phyloP scores from a whole-genome alignment of 2,329 filamentous ascomycete species.

The Microdochium paspali region DNA sequence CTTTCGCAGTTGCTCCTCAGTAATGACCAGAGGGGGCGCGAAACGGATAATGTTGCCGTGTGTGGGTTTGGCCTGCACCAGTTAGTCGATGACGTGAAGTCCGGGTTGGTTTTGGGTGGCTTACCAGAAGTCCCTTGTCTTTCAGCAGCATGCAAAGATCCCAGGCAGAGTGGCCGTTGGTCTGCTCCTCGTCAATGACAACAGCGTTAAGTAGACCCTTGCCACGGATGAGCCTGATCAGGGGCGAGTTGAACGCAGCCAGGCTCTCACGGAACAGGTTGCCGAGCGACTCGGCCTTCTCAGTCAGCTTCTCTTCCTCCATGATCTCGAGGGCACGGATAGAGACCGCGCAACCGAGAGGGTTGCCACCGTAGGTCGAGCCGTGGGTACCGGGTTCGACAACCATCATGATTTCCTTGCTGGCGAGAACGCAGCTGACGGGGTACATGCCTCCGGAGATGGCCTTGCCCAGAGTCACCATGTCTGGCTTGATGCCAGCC shows the following conservation, averaged over 20 bases:
- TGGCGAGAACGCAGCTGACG: conserved; percentile 85
- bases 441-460: conserved; percentile 99
- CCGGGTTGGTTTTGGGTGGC: conserved; percentile 21
- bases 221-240: conserved; percentile 76
- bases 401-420: conserved; percentile 88
- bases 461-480: conserved; percentile 92
- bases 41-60: conserved; percentile 98
- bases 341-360: conserved; percentile 87
- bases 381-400: conserved; percentile 95
- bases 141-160: conserved; percentile 94
- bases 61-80: conserved; percentile 80
- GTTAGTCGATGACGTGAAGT: conserved; percentile 15
- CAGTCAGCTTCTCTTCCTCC: conserved; percentile 80
- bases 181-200: conserved; percentile 84
- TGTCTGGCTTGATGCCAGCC: conserved; percentile 89
- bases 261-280: conserved; percentile 76
- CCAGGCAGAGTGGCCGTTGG: conserved; percentile 83
- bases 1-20: conserved; percentile 71
- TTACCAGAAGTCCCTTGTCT: conserved; percentile 84
- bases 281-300: conserved; percentile 72
- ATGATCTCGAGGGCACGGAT: conserved; percentile 92
- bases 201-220: conserved; percentile 95
- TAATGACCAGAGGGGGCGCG: conserved; percentile 92
- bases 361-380: conserved; percentile 97
- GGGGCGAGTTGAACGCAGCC: conserved; percentile 62